phyloP scores from a whole-genome alignment of 164 flowering plant species.

The Magnolia kwangsiensis region DNA sequence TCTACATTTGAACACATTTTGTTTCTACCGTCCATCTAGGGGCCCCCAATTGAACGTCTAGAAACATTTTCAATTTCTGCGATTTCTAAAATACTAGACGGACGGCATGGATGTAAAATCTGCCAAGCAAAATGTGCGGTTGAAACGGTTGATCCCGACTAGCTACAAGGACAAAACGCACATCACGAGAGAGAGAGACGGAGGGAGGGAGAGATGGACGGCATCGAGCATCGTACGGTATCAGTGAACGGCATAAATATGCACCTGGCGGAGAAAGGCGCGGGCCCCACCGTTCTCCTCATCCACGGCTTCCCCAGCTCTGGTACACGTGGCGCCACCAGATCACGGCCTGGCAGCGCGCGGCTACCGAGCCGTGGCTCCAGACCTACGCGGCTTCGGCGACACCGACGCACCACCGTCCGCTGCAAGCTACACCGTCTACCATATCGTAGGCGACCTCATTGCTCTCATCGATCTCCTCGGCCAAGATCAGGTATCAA shows the following conservation, averaged over 20 bases:
- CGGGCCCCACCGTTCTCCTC: conserved; percentile 29
- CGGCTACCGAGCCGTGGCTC: conserved; percentile 45
- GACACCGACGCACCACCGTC: conserved; percentile 48
- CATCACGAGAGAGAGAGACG: too few species aligned
- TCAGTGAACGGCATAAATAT: conserved; percentile 36
- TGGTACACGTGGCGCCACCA: conserved; percentile 48
- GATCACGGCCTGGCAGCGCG: conserved; percentile 24
- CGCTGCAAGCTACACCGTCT: conserved; percentile 31
- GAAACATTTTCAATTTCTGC: too few species aligned
- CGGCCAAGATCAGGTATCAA: conserved; percentile 23
- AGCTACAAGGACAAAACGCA: too few species aligned
- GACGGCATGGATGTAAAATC: too few species aligned
- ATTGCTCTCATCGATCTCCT: conserved; percentile 52
- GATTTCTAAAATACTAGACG: too few species aligned
- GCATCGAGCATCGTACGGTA: conserved; percentile 8
- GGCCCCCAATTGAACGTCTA: too few species aligned
- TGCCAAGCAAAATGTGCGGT: too few species aligned
- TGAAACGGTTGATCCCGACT: too few species aligned
- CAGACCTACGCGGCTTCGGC: conserved; percentile 40
- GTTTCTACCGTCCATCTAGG: too few species aligned
- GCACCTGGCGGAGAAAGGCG: conserved; percentile 27
- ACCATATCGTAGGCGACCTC: conserved; percentile 60
- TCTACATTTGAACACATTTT: too few species aligned
- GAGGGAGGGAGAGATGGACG: conserved; percentile 2
- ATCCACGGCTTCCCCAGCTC: conserved; percentile 41